Conservation (phyloP, 1,284 basidiomycete genomes). For the Leucoagaricus sp. region DNA sequence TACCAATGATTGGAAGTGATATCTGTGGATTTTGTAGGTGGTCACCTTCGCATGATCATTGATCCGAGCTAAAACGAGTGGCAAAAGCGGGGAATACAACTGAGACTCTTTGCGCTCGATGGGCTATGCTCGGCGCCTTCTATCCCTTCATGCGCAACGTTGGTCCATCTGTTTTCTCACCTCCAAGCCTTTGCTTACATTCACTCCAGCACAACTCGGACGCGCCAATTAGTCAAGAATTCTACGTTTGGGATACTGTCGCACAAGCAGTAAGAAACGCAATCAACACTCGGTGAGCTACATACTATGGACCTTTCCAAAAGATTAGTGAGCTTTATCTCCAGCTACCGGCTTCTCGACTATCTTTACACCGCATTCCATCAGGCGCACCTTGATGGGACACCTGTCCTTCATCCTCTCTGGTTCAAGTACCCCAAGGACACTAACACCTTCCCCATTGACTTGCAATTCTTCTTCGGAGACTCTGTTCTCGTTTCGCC, state of each 20-base stretch:
- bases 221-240: conserved; percentile 60
- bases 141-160: conserved; percentile 77
- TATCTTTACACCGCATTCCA: conserved; percentile 76
- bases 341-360: conserved; percentile 66
- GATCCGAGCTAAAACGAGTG: background rate
- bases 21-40: conserved; percentile 65
- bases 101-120: conserved; percentile 63
- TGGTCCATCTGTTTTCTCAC: conserved; percentile 22
- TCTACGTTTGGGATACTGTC: conserved; percentile 64
- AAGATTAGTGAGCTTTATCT: background rate
- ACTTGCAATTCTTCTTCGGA: conserved; percentile 72
- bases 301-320: background rate
- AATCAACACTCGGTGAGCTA: conserved; percentile 54
- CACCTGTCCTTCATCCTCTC: conserved; percentile 61
- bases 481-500: conserved; percentile 68
- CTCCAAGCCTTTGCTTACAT: background rate
- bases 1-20: conserved; percentile 72
- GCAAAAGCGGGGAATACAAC: conserved; percentile 39
- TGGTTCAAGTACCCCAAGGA: conserved; percentile 71
- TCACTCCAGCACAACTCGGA: conserved; percentile 54
- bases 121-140: conserved; percentile 71
- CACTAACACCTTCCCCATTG: conserved; percentile 54
- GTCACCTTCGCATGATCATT: background rate
- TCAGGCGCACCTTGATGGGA: conserved; percentile 55
- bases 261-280: conserved; percentile 62